phyloP scores from a whole-genome alignment of 441 rosid genomes.

The Populus hybrid region DNA sequence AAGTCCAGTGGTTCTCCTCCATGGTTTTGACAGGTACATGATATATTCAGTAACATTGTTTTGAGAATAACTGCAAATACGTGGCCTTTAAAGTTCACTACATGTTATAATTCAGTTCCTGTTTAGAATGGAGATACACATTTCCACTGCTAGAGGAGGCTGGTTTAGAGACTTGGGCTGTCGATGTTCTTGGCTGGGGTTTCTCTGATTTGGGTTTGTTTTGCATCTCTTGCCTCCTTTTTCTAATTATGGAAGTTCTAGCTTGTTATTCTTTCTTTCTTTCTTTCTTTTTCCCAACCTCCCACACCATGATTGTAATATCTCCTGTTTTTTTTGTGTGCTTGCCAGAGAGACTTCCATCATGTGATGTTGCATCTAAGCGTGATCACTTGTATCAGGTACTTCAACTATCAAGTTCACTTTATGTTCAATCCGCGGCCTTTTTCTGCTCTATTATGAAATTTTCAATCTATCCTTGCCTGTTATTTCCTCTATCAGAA shows the following conservation, averaged over 20 bases:
- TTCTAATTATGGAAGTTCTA: not conserved
- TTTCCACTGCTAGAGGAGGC: constrained; percentile 81
- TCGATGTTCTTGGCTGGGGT: constrained; percentile 96
- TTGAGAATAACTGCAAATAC: not conserved
- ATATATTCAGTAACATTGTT: not conserved
- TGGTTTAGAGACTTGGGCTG: constrained; percentile 85
- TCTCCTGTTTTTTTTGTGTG: not conserved
- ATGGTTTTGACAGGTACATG: constrained; percentile 75
- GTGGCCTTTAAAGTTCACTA: constrained; percentile 18
- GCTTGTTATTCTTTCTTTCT: not conserved
- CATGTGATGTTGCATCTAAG: constrained; percentile 73
- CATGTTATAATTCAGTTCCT: constrained; percentile 59
- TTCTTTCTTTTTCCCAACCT: not conserved
- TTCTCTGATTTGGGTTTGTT: constrained; percentile 81
- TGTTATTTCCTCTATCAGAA: not conserved
- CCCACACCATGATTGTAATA: not conserved
- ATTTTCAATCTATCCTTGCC: not conserved
- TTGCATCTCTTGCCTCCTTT: constrained; percentile 11
- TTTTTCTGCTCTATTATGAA: not conserved
- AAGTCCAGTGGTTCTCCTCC: constrained; percentile 68
- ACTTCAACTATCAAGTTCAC: constrained; percentile 4
- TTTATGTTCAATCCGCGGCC: not conserved
- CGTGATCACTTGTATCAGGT: constrained; percentile 86
- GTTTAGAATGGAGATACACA: constrained; percentile 91
- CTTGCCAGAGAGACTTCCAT: constrained; percentile 48